Conservation (phyloP, 306 rosid species). For the Vicia faba region DNA sequence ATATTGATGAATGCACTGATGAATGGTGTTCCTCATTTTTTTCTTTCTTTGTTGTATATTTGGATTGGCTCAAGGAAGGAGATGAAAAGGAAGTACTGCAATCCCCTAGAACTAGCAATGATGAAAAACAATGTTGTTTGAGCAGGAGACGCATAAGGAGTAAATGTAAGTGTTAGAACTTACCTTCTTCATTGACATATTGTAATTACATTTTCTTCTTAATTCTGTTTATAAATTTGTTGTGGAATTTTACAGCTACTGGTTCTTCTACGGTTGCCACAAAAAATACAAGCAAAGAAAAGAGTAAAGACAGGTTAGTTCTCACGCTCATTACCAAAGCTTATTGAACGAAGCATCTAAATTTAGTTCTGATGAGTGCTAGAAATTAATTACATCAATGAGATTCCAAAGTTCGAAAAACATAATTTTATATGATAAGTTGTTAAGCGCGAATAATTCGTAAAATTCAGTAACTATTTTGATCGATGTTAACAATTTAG, state of each 20-base stretch:
- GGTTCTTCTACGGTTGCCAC: constrained; percentile 52
- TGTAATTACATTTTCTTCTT: not conserved
- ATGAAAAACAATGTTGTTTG: constrained; percentile 38
- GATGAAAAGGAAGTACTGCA: constrained; percentile 38
- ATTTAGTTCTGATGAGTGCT: constrained; percentile 1
- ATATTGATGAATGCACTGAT: constrained; percentile 13
- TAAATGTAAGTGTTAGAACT: constrained; percentile 55
- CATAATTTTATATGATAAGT: constrained; percentile 4
- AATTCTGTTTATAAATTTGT: not conserved
- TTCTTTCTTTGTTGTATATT: constrained; percentile 24
- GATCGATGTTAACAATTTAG: not conserved
- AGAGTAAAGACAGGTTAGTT: constrained; percentile 63
- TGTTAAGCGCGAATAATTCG: too few relatives aligned
- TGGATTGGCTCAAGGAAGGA: constrained; percentile 53
- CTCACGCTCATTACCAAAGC: not conserved
- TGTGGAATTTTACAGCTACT: constrained; percentile 54
- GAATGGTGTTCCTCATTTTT: constrained; percentile 21
- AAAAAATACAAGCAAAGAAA: constrained; percentile 56
- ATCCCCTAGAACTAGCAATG: constrained; percentile 34
- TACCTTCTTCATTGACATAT: constrained; percentile 15
- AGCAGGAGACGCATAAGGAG: constrained; percentile 61
- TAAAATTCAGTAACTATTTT: not conserved
- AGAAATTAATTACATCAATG: constrained; percentile 8
- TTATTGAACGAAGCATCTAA: not conserved
- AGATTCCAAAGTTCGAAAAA: constrained; percentile 19